Evolutionary conservation across 306 rosid genomes (phyloP).

Genomic region (Ochetophila trinervis): DNA sequence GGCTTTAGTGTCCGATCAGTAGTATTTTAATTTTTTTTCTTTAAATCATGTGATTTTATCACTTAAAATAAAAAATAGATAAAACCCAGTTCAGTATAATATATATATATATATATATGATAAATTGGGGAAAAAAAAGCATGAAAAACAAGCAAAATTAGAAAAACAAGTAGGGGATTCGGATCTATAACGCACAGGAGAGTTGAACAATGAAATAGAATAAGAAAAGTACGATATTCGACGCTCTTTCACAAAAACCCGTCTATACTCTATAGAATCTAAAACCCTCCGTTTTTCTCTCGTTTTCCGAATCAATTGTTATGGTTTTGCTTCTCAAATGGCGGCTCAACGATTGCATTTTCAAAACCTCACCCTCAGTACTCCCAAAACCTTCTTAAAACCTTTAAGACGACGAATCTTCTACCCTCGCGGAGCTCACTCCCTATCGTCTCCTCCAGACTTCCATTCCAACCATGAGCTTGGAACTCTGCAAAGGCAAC

Average conservation of each 20-base stretch:
- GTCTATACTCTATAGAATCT: not conserved
- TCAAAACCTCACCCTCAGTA: slow-evolving; percentile 16
- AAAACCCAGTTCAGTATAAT: too few relatives aligned
- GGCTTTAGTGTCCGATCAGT: too few relatives aligned
- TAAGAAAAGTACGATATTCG: too few relatives aligned
- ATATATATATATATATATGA: too few relatives aligned
- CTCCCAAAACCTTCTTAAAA: slow-evolving; percentile 3
- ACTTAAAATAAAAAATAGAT: too few relatives aligned
- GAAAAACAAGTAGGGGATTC: too few relatives aligned
- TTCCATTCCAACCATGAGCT: slow-evolving; percentile 6
- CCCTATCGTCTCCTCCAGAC: slow-evolving; percentile 13
- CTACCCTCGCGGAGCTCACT: slow-evolving; percentile 5
- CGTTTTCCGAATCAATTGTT: not conserved
- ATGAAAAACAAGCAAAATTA: too few relatives aligned
- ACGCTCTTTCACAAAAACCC: not conserved
- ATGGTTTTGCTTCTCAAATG: slow-evolving; percentile 20
- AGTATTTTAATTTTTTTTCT: too few relatives aligned
- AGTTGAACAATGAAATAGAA: too few relatives aligned
- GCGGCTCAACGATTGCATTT: slow-evolving; percentile 3
- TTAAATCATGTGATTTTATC: too few relatives aligned
- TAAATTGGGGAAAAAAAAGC: too few relatives aligned
- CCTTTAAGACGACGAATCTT: not conserved
- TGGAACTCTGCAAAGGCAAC: slow-evolving; percentile 11
- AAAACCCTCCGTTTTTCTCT: not conserved
- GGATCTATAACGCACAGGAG: too few relatives aligned